Percentiles rank a stretch among this genome's conserved stretches.
Conservation (phyloP, 163 green algal genomes). For the Prototheca cutis region DNA sequence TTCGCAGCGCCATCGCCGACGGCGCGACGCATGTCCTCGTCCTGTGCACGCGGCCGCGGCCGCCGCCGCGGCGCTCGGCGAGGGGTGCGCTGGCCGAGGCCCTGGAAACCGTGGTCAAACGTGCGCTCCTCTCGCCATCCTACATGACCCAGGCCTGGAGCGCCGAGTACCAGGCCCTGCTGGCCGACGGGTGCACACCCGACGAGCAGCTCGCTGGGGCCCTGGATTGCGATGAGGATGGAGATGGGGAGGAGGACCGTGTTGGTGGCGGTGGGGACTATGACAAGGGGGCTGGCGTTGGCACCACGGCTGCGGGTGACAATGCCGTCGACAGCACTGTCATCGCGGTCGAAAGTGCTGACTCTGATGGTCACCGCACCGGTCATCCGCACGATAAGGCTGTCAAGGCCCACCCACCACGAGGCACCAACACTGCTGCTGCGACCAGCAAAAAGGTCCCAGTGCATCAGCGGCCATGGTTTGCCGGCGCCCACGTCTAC, state of each 20-base stretch:
- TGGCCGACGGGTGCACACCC: slow-evolving; percentile 25
- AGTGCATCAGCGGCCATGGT: too few relatives aligned
- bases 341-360: too few relatives aligned
- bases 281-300: too few relatives aligned
- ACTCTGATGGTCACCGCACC: too few relatives aligned
- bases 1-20: slow-evolving; percentile 61
- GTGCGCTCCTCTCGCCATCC: slow-evolving; percentile 36
- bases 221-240: slow-evolving; percentile 13
- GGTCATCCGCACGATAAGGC: too few relatives aligned
- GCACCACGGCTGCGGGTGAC: too few relatives aligned
- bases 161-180: slow-evolving; percentile 32
- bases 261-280: too few relatives aligned
- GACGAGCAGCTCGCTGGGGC: slow-evolving; percentile 36
- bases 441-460: too few relatives aligned
- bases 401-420: too few relatives aligned
- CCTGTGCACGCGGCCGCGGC: slow-evolving; percentile 47
- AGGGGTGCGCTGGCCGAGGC: slow-evolving; percentile 29
- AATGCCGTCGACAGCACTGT: too few relatives aligned
- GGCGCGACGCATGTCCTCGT: slow-evolving; percentile 75
- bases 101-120: slow-evolving; percentile 41
- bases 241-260: background rate
- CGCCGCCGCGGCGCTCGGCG: slow-evolving; percentile 7
- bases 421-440: too few relatives aligned
- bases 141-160: slow-evolving; percentile 49
- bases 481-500: slow-evolving; percentile 34